Base-by-base conservation (phyloP, 495 filamentous ascomycete genomes). In the Aspergillus diversus region DNA sequence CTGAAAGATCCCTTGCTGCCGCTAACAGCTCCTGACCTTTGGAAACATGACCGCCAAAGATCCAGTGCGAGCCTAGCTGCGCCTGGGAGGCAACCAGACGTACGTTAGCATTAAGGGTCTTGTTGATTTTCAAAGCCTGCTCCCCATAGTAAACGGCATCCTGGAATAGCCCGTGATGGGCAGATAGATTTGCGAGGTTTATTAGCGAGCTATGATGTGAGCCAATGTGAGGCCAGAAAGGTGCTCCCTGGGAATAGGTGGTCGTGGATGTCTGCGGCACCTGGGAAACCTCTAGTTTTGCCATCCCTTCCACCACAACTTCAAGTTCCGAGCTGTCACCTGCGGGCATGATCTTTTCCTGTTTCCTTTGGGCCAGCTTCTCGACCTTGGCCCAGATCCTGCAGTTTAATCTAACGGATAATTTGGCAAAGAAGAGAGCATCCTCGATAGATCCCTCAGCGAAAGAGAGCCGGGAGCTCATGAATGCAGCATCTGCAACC, bases 111-210 rank as follows among this genome's bases (percentile, higher is more conserved):
- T 83, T 77, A 8, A 89, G 84, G 12, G 87, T 85, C 48, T 84
- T 81, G 53, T 90, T 92, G 62, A 97, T 86, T 71, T 90, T 92
- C 55, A 90, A 78, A 1, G 92, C 92, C 69, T 96, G 89, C 64
- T 97, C 89, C 7, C 89, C 84, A 67, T 96, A 96, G 73, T 92
- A 95, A n/a, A 94, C 78, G 7, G 93, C 90, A 71, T 98, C 96
- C 55, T 90, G 88, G 66, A 92, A 90, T 72, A 97, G 83, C 50
- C 96, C 94, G 67, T 93, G 84, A 58, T 93, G 87, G 5, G 91
- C 86, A 60, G 90, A 97, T 15, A 96, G 74, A 21, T 80, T 81
- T 5, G 92, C 91, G 5, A 96, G 83, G 57, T 92, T 87, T 51
- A 86, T 68, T 33, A 94, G 74, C 51, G 86, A 84, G 5, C 84